Evolutionary conservation across 1,139 yeast genomes (phyloP).

Genomic region (Pneumocystis murina): DNA sequence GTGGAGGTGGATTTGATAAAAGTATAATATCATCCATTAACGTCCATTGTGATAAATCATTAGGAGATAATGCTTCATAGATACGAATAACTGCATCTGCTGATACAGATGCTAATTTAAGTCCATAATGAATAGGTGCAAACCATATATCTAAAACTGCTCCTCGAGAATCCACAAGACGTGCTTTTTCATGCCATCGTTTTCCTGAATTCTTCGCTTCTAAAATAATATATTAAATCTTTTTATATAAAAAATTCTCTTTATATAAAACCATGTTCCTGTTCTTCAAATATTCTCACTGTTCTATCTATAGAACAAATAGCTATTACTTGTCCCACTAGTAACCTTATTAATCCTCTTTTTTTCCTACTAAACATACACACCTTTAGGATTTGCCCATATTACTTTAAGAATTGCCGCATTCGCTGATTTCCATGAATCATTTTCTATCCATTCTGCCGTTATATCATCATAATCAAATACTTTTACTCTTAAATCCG

Average conservation of each 20-base stretch:
- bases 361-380: neutral
- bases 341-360: neutral
- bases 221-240: neutral
- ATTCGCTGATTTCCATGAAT: constrained; percentile 92
- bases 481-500: constrained; percentile 81
- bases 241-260: neutral
- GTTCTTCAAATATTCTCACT: constrained; percentile 82
- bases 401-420: constrained; percentile 65
- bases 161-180: constrained; percentile 29
- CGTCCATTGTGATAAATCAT: constrained; percentile 71
- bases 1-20: constrained; percentile 54
- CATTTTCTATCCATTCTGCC: constrained; percentile 57
- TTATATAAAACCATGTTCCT: constrained; percentile 18
- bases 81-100: constrained; percentile 77
- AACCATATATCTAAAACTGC: constrained; percentile 81
- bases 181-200: constrained; percentile 43
- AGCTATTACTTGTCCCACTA: constrained; percentile 59
- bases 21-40: constrained; percentile 46
- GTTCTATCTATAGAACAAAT: constrained; percentile 84
- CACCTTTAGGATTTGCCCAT: constrained; percentile 89
- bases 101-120: constrained; percentile 76
- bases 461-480: constrained; percentile 36
- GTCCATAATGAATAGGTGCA: constrained; percentile 75
- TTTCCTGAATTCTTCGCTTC: constrained; percentile 37
- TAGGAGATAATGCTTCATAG: constrained; percentile 80